phyloP scores from a whole-genome alignment of 768 basidiomycete species.

The Leccinum arenicola region DNA sequence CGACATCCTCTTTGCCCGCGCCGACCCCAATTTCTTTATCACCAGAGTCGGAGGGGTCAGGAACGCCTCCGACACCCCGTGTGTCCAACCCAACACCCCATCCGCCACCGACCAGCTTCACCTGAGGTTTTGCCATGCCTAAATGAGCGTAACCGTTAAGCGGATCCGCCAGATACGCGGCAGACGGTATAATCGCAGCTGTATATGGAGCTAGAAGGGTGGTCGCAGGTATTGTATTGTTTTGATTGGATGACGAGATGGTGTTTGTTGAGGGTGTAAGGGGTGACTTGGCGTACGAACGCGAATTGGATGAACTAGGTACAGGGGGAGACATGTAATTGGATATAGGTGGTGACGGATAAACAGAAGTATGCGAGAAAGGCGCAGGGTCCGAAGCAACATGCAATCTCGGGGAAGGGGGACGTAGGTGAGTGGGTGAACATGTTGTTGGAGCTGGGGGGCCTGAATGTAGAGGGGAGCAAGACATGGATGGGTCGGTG shows the following conservation, averaged over 20 bases:
- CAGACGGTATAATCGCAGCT: slow-evolving; percentile 61
- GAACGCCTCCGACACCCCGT: too few species aligned
- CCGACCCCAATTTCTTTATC: not conserved
- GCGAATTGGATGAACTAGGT: slow-evolving; percentile 21
- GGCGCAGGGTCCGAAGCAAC: slow-evolving; percentile 23
- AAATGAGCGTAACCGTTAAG: slow-evolving; percentile 83
- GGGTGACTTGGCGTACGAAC: slow-evolving; percentile 24
- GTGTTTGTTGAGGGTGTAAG: slow-evolving; percentile 37
- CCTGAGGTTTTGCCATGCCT: slow-evolving; percentile 81
- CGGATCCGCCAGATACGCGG: slow-evolving; percentile 71
- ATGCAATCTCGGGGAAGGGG: slow-evolving; percentile 28
- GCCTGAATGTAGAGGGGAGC: slow-evolving; percentile 1
- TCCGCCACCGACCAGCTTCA: slow-evolving; percentile 75
- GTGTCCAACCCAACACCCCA: slow-evolving; percentile 79
- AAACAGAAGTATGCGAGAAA: slow-evolving; percentile 19
- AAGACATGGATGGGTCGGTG: slow-evolving; percentile 12
- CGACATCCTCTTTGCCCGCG: slow-evolving; percentile 37
- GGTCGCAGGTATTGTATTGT: slow-evolving; percentile 49
- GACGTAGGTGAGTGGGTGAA: slow-evolving; percentile 27
- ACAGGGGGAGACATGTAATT: slow-evolving; percentile 18
- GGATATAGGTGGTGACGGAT: slow-evolving; percentile 28
- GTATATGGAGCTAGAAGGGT: slow-evolving; percentile 62
- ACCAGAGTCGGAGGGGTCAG: too few species aligned
- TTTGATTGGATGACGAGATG: slow-evolving; percentile 35
- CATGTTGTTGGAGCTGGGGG: slow-evolving; percentile 12